Evolutionary conservation across 2,329 filamentous ascomycete species (phyloP), one percentile per base, ranked within the genome.

Genomic region (Cladosporium sp.): DNA sequence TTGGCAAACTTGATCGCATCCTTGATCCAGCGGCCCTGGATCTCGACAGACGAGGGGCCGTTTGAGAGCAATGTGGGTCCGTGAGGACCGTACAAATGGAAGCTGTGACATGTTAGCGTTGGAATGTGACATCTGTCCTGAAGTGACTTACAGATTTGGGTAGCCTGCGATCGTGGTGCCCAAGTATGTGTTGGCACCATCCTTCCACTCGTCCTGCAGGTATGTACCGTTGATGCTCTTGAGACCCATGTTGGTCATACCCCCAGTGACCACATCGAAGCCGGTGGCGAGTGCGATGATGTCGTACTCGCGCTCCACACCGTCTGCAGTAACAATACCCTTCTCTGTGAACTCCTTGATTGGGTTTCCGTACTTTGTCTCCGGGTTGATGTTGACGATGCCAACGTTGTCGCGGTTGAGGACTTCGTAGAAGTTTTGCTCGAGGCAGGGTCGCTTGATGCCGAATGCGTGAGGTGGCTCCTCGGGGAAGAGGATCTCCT

Each of bases 391-490:
- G 60, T 78, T 72, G 36, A 79, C 67, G 15, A 79, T 71, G 20
- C 71, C 69, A 51, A 78, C 76, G 59, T 79, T 71, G 5, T 73
- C 72, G 37, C 66, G 70, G 62, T 79, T 74, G 12, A 79, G 66
- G 62, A 75, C 69, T 63, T 80, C 77, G 52, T 79, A 80, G 61
- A 72, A 80, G 63, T 76, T 72, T 57, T 79, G 76, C 64, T 80
- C 77, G 1, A 80, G 69, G 38, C 71, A 74, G 7, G 76, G 75
- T n/a, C 78, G 68, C 68, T 80, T 80, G 15, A 75, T 76, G 9
- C 78, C 78, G 55, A 76, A 80, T 0, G 75, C 70, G 60, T 80
- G 76, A 0, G 75, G 75, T 17, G 74, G 72, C 63, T 76, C 68
- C 15, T 75, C 65, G 0, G 78, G 78, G 7, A 76, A 77, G n/a